phyloP scores from a whole-genome alignment of 2,329 filamentous ascomycete genomes.

The Xylaria polymorpha region DNA sequence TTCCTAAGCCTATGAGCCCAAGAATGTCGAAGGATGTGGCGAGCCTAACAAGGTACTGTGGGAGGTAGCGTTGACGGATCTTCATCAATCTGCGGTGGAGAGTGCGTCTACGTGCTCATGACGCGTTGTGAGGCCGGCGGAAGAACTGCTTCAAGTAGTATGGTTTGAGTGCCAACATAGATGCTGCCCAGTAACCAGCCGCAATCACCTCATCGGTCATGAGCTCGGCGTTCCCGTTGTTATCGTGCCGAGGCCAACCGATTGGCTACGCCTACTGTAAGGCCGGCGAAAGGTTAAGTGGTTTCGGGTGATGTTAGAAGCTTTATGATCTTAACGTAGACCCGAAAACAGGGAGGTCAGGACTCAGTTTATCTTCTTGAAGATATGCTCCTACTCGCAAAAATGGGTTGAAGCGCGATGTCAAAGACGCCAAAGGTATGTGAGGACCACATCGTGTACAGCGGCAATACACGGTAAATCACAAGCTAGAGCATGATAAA shows the following conservation, averaged over 20 bases:
- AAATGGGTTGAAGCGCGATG: slow-evolving; percentile 54
- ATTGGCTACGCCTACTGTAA: slow-evolving; percentile 50
- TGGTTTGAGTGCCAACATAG: slow-evolving; percentile 58
- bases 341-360: no score
- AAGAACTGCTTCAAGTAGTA: slow-evolving; percentile 58
- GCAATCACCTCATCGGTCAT: slow-evolving; percentile 59
- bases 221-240: slow-evolving; percentile 58
- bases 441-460: slow-evolving; percentile 52
- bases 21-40: neutral
- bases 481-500: slow-evolving; percentile 55
- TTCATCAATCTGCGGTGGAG: slow-evolving; percentile 57
- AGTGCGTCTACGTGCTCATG: slow-evolving; percentile 57
- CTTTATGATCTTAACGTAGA: slow-evolving; percentile 54
- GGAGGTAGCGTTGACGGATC: slow-evolving; percentile 46
- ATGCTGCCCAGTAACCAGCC: slow-evolving; percentile 59
- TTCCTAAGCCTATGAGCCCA: neutral
- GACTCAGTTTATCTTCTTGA: slow-evolving; percentile 47
- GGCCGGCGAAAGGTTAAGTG: slow-evolving; percentile 57
- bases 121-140: slow-evolving; percentile 55
- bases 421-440: slow-evolving; percentile 56
- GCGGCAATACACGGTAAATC: slow-evolving; percentile 44
- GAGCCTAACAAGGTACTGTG: neutral
- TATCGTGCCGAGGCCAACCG: slow-evolving; percentile 59
- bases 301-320: slow-evolving; percentile 57
- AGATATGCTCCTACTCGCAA: slow-evolving; percentile 53